Base-by-base conservation (phyloP, 331 rosid species). In the Spiraea crenata region DNA sequence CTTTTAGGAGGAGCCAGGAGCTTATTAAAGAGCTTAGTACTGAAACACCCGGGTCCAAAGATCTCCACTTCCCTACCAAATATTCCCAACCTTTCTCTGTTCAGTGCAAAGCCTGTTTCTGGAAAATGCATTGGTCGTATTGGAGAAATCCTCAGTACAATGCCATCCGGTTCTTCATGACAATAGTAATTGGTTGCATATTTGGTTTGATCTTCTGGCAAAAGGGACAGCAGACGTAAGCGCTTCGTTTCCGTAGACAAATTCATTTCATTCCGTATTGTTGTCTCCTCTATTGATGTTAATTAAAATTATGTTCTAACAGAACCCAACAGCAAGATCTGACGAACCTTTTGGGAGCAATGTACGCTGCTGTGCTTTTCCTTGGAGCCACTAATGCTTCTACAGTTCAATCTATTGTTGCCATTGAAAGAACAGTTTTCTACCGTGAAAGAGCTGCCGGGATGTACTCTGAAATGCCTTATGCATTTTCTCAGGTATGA, bases 361-460 rank as follows among this genome's bases (percentile, higher is more conserved):
- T 84, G 62, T 84, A 57, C 72, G 57, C 83, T 67, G 80, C 88
- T 52, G 73, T 77, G 72, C 47, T 80, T 34, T 84, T 84, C 72
- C 85, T 84, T 55, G 88, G 88, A 57, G 81, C 79, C 71, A 61
- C 40, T 20, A 84, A 80, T 45, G 74, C 79, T 38, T 39, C 78
- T 2, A 46, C 83, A 0, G 88, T 84, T 49, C 88, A 80, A 65
- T 25, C 88, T 6, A 51, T 77, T 16, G 85, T 77, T 9, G 68
- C 75, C 10, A 71, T 71, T 7, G 88, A 80, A 57, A 66, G 88
- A 83, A 74, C 87, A 11, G 82, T 83, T 62, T 83, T 83, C 76
- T 83, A 83, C 80, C 85, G 87, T 0, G 87, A 83, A 67, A 80
- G 78, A 57, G 87, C 87, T 5, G 85, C 87, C 0, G 85, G 85